Base-by-base conservation (phyloP, 139 green algal genomes). In the Coccomyxa sp. region DNA sequence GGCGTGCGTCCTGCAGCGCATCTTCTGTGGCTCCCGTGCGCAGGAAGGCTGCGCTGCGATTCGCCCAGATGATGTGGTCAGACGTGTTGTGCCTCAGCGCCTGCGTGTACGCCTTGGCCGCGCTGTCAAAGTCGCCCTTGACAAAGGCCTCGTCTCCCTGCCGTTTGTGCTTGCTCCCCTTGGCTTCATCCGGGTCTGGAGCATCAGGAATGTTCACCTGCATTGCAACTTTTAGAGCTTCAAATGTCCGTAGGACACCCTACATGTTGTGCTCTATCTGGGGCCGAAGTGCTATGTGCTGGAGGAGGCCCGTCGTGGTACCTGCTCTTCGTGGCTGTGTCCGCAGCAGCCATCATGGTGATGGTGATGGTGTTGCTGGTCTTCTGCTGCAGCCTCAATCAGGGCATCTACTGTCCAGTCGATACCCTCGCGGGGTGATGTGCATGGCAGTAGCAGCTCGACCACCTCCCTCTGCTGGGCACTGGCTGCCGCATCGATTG, bases 1-100 rank as follows among this genome's bases (percentile, higher is more conserved):
- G 34, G 14, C 80, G 76, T 22, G 86, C 86, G 39, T 88, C 86
- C 70, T 82, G 36, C 41, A 88, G 75, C 37, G 86, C 86, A 50
- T 75, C 58, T 22, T 82, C 55, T 3, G 16, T 12, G 8, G 76
- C 35, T 10, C 73, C 76, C 64, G 82, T 31, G 29, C 74, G 39
- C n/a, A 90, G 73, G 58, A 39, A 39, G 40, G 82, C 81, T 10
- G 83, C 86, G 40, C 78, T 76, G 10, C 86, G 79, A 38, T 90
- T 88, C 70, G 80, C 82, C 86, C 86, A 90, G 55, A 88, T 44
- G 29, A 74, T 5, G n/a, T 72, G 75, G 41, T 78, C 58, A 38
- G n/a, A 24, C 36, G 80, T 82, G 68, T 76, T 70, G 39, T 86
- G 81, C 29, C 33, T 27, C 34, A 86, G 74, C 6, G 74, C 70